Evolutionary conservation across 495 filamentous ascomycete species (phyloP).

Genomic region (Aspergillus sclerotioniger): DNA sequence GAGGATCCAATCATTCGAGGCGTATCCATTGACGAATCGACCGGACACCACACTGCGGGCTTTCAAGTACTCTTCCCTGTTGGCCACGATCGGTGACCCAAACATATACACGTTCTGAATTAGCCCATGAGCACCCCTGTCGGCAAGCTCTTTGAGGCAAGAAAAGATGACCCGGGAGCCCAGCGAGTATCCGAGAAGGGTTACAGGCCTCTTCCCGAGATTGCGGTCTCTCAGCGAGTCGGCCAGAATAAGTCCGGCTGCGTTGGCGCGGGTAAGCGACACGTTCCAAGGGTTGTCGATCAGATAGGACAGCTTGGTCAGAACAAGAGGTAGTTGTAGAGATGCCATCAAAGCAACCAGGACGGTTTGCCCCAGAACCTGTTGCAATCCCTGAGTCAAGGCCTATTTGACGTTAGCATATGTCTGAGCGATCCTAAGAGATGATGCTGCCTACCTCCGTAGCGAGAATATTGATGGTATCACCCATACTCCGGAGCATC

Average conservation of each 20-base stretch:
- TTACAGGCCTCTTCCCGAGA: conserved; percentile 86
- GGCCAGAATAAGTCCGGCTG: conserved; percentile 89
- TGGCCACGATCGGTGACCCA: conserved; percentile 87
- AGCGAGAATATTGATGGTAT: conserved; percentile 96
- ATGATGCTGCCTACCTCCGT: conserved; percentile 73
- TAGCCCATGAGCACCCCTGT: conserved; percentile 82
- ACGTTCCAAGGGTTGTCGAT: conserved; percentile 99
- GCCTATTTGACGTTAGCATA: conserved; percentile 54
- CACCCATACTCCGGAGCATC: conserved; percentile 95
- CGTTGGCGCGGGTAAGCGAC: conserved; percentile 82
- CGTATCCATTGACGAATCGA: conserved; percentile 91
- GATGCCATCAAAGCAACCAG: conserved; percentile 87
- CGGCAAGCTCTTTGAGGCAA: conserved; percentile 83
- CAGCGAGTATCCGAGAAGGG: conserved; percentile 94
- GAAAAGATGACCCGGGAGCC: conserved; percentile 91
- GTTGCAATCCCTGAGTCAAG: conserved; percentile 92
- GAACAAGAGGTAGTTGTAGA: conserved; percentile 85
- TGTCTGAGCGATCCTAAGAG: neutral
- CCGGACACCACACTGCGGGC: conserved; percentile 81
- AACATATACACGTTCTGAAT: conserved; percentile 96
- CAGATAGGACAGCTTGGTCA: conserved; percentile 92
- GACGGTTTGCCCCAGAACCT: conserved; percentile 89
- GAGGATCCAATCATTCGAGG: conserved; percentile 95
- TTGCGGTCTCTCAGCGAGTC: conserved; percentile 93
- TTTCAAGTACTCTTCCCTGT: conserved; percentile 83